Evolutionary conservation across 805 yeast genomes (phyloP), one percentile per base, ranked within the genome.

Genomic region (Cyberlindnera sargentensis): DNA sequence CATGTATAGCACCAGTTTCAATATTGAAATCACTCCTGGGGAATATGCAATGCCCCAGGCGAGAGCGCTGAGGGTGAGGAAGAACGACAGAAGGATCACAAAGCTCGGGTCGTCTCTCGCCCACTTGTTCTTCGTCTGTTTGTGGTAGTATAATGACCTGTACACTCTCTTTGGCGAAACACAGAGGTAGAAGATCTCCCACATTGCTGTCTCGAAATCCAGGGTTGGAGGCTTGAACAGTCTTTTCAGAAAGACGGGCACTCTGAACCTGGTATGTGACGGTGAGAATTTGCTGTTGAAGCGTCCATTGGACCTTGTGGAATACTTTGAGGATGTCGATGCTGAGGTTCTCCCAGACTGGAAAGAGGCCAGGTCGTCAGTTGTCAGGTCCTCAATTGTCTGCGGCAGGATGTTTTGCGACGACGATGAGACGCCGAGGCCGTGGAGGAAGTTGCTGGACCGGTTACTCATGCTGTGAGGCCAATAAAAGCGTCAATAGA

Each of bases 101-200:
- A 90, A 89, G 27, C 93, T 81, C 0, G 97, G 97, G 62, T 89
- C 97, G 62, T 90, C 96, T 50, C 97, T 72, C 1, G 95, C 81
- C 82, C 95, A 88, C 50, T 78, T 76, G 53, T 82, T 76, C 56
- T 78, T 81, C 2, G 88, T 82, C 53, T 84, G 91, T 54, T 80
- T 84, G 51, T 86, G 89, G 58, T 85, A 87, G 59, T 85, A 87
- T 46, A 87, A 75, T 23, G 89, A 76, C 49, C 85, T 74, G 67
- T 84, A 89, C 56, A 89, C 95, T 48, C 85, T 80, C 55, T 82
- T 77, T 2, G 97, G 97, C 35, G 81, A 76, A 27, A 79, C 68
- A 11, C 89, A 68, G 43, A 89, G 66, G 56, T 87, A 76, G 47
- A 83, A 68, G 63, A 89, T 82, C 61, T 90, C 97, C 96, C 96